These are phyloP conservation scores for Carallia brachiata DNA, from an alignment of 345 rosid species.

Conservation along the genomic window DNA sequence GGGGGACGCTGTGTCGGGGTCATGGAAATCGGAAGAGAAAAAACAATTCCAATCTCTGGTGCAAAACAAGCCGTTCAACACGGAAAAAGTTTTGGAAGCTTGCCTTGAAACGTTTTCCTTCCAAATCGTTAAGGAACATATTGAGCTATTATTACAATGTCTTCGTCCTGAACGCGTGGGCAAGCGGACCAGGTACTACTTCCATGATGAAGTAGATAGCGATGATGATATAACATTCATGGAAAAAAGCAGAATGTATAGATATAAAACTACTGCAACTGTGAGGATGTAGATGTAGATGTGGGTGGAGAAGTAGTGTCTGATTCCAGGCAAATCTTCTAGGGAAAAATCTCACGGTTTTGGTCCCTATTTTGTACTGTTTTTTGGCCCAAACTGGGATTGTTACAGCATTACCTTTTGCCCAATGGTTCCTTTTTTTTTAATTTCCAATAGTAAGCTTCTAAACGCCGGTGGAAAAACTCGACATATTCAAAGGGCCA, in stretches of 20 bases:
- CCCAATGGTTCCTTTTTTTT: too few relatives aligned
- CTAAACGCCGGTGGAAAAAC: too few relatives aligned
- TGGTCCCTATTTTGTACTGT: too few relatives aligned
- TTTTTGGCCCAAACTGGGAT: too few relatives aligned
- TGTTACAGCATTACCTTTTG: too few relatives aligned
- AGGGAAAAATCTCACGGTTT: too few relatives aligned
- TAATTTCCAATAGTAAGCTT: too few relatives aligned
- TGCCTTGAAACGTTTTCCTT: constrained; percentile 30
- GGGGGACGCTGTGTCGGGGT: constrained; percentile 33
- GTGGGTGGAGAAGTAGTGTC: too few relatives aligned
- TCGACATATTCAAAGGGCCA: too few relatives aligned
- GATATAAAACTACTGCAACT: too few relatives aligned
- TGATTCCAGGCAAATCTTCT: too few relatives aligned
- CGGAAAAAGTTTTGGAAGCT: constrained; percentile 30
- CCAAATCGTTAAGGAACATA: constrained; percentile 28
- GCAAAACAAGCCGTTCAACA: constrained; percentile 22
- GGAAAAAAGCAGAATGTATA: background rate
- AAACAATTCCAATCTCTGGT: constrained; percentile 27
- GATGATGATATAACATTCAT: constrained; percentile 38
- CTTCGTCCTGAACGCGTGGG: constrained; percentile 36
- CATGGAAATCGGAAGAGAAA: constrained; percentile 46
- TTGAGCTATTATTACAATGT: constrained; percentile 46
- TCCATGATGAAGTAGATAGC: constrained; percentile 29
- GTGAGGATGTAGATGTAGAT: too few relatives aligned
- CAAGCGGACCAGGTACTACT: constrained; percentile 15